Evolutionary conservation across 768 basidiomycete genomes (phyloP).

Genomic region (Rhodotorula toruloides): DNA sequence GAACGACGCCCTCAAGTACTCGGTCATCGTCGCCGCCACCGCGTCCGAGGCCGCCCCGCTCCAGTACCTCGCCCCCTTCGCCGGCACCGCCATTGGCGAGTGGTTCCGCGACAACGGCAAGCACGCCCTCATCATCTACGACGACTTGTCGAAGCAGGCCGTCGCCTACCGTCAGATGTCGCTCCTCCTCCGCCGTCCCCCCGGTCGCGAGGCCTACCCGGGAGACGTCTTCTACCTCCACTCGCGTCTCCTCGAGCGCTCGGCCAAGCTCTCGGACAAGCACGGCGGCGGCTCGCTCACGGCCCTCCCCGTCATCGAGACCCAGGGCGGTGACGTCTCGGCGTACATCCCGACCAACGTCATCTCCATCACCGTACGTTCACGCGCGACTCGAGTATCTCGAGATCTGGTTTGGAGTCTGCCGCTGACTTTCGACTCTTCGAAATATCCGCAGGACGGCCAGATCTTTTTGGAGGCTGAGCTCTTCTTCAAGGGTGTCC

Average conservation of each 20-base stretch:
- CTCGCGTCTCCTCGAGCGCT: constrained; percentile 99
- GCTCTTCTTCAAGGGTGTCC: constrained; percentile 99
- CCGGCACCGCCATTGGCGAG: constrained; percentile 99
- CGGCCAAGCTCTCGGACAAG: constrained; percentile 99
- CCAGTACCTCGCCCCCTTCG: constrained; percentile 99
- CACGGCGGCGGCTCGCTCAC: constrained; percentile 98
- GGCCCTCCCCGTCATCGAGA: constrained; percentile 98
- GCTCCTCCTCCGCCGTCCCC: constrained; percentile 97
- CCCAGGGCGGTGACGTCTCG: constrained; percentile 99
- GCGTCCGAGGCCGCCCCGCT: constrained; percentile 98
- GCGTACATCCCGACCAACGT: constrained; percentile 90
- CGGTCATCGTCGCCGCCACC: constrained; percentile 98
- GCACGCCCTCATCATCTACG: constrained; percentile 98
- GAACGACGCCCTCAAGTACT: constrained; percentile 99
- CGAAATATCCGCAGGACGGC: constrained; percentile 63
- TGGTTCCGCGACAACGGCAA: constrained; percentile 99
- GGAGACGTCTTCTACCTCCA: constrained; percentile 81
- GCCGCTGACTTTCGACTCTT: not conserved
- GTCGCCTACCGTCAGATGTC: constrained; percentile 99
- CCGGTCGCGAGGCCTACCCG: constrained; percentile 99
- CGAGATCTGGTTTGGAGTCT: no score
- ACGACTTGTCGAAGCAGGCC: constrained; percentile 99
- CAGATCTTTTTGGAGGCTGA: constrained; percentile 97
- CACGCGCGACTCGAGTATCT: no score
- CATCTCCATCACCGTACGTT: constrained; percentile 80